Evolutionary conservation across 768 basidiomycete genomes (phyloP).

Genomic region (Candolleomyces eurysporus): DNA sequence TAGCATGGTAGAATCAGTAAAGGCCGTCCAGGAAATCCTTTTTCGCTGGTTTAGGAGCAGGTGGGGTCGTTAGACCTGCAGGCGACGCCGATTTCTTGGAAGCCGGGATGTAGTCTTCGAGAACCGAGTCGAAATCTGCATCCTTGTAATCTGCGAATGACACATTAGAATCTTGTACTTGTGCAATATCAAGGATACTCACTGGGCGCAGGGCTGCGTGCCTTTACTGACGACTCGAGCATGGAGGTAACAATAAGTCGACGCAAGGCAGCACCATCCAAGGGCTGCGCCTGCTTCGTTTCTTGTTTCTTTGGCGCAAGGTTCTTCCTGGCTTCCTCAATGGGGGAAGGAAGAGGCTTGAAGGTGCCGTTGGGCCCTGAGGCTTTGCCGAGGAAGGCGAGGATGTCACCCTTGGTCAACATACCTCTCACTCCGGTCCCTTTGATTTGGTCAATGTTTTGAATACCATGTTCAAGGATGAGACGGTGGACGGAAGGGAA

Average conservation of each 20-base stretch:
- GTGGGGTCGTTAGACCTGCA: constrained; percentile 9
- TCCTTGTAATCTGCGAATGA: constrained; percentile 33
- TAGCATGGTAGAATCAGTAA: constrained; percentile 20
- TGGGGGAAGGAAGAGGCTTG: constrained; percentile 42
- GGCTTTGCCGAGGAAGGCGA: constrained; percentile 82
- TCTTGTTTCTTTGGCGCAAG: constrained; percentile 18
- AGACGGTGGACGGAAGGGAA: constrained; percentile 91
- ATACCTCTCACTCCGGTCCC: constrained; percentile 91
- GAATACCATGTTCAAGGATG: constrained; percentile 61
- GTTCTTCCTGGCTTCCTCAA: constrained; percentile 30
- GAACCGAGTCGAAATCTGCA: constrained; percentile 69
- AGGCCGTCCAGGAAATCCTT: constrained; percentile 43
- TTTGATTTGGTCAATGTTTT: constrained; percentile 65
- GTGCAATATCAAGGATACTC: constrained; percentile 6
- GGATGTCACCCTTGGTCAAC: constrained; percentile 95
- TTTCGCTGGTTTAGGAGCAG: constrained; percentile 23
- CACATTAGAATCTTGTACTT: neutral
- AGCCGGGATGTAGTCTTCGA: constrained; percentile 68
- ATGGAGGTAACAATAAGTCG: constrained; percentile 62
- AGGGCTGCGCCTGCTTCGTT: constrained; percentile 24
- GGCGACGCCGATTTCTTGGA: constrained; percentile 19
- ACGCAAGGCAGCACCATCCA: constrained; percentile 67
- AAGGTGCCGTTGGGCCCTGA: constrained; percentile 74
- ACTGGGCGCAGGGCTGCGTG: constrained; percentile 45
- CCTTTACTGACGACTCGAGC: constrained; percentile 52